A percentile compares a stretch with the other conserved stretches of the same genome.
These are phyloP conservation scores for Cryptococcus sp. DNA, from an alignment of 1,284 basidiomycete species.

Conservation along the genomic window DNA sequence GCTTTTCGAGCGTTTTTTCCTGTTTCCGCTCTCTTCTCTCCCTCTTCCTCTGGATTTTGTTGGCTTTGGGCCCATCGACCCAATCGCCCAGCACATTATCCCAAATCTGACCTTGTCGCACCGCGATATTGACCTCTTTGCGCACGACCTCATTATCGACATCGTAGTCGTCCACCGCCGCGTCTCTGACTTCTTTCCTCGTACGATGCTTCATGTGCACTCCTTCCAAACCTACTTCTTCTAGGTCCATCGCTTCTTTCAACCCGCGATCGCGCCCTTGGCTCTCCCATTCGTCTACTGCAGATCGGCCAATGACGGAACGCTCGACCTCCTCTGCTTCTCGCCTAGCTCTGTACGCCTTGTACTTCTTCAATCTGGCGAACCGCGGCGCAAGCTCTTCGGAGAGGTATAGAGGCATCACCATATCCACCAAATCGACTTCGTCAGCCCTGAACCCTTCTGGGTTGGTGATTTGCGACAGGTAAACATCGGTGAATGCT, in stretches of 20 bases:
- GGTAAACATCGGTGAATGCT: slow-evolving; percentile 29
- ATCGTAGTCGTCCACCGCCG: slow-evolving; percentile 38
- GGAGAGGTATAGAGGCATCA: slow-evolving; percentile 51
- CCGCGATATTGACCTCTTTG: slow-evolving; percentile 23
- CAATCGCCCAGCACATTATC: slow-evolving; percentile 20
- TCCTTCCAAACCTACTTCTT: slow-evolving; percentile 37
- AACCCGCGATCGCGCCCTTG: slow-evolving; percentile 43
- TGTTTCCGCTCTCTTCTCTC: slow-evolving; percentile 23
- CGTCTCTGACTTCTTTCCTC: slow-evolving; percentile 45
- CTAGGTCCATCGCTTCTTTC: slow-evolving; percentile 26
- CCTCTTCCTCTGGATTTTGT: slow-evolving; percentile 19
- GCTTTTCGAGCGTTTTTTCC: slow-evolving; percentile 20
- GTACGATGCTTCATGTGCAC: slow-evolving; percentile 41
- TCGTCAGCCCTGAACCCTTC: slow-evolving; percentile 7
- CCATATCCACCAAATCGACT: slow-evolving; percentile 30
- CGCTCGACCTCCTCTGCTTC: slow-evolving; percentile 30
- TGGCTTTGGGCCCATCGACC: slow-evolving; percentile 26
- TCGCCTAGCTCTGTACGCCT: slow-evolving; percentile 37
- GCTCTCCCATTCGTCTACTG: slow-evolving; percentile 42
- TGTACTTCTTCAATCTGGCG: slow-evolving; percentile 40
- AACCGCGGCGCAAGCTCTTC: slow-evolving; percentile 51
- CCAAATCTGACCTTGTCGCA: slow-evolving; percentile 22
- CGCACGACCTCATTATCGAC: slow-evolving; percentile 20
- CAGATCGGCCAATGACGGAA: slow-evolving; percentile 14
- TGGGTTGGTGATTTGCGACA: slow-evolving; percentile 18